A percentile compares a stretch with the other conserved stretches of the same genome.
These are phyloP conservation scores for Dacryopinax primogenitus DNA, from an alignment of 768 basidiomycete genomes.

Conservation along the genomic window DNA sequence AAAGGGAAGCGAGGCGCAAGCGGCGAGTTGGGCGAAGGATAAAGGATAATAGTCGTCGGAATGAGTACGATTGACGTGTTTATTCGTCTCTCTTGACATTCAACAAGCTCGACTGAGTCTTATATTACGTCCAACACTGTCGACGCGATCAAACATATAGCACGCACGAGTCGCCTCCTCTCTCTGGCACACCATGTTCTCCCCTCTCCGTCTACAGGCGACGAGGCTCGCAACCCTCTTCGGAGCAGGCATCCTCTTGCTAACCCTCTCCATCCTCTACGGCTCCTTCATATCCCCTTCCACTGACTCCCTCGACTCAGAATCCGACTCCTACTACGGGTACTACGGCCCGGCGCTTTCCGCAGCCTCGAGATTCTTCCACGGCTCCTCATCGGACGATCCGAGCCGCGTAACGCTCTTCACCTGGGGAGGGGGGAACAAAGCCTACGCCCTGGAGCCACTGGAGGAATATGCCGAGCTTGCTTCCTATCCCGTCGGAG, in stretches of 20 bases:
- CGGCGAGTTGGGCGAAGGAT: too few relatives aligned
- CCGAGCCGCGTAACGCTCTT: background rate
- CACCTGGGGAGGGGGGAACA: background rate
- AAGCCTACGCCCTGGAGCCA: background rate
- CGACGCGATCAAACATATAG: too few relatives aligned
- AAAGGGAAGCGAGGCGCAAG: too few relatives aligned
- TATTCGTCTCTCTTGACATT: too few relatives aligned
- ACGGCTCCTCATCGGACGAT: background rate
- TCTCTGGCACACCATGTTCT: background rate
- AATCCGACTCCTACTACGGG: background rate
- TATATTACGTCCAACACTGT: too few relatives aligned
- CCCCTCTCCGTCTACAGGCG: background rate
- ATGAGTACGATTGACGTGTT: too few relatives aligned
- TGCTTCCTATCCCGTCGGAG: background rate
- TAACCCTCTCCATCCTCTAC: background rate
- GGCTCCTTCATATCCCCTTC: background rate
- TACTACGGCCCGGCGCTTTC: background rate
- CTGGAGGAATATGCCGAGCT: slow-evolving; percentile 1
- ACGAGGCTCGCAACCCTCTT: background rate
- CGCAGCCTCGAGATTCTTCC: background rate
- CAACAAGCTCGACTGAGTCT: too few relatives aligned
- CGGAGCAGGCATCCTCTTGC: background rate
- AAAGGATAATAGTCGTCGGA: too few relatives aligned
- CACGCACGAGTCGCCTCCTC: too few relatives aligned
- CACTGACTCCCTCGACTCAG: background rate